Percentiles rank a stretch among this genome's conserved stretches.
These are phyloP conservation scores for Pholiota microspora DNA, from an alignment of 768 basidiomycete species.

Conservation along the genomic window DNA sequence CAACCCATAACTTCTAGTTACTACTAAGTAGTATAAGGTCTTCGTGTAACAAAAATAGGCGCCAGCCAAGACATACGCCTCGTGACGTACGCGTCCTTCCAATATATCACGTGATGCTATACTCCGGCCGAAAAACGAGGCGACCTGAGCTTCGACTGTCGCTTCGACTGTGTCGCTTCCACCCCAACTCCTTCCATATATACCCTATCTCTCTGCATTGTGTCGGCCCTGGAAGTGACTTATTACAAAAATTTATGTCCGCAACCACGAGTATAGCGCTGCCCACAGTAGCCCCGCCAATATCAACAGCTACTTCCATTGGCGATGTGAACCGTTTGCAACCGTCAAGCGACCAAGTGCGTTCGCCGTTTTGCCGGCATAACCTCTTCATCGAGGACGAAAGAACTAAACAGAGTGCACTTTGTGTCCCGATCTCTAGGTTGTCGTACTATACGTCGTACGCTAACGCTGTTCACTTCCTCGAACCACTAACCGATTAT, in stretches of 20 bases:
- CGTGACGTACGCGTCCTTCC: constrained; percentile 19
- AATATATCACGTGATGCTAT: constrained; percentile 3
- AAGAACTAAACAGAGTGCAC: constrained; percentile 18
- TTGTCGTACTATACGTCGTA: constrained; percentile 22
- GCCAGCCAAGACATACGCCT: background rate
- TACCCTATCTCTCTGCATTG: constrained; percentile 5
- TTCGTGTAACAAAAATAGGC: too few relatives aligned
- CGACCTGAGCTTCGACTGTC: constrained; percentile 1
- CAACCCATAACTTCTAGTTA: too few relatives aligned
- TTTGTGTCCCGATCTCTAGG: constrained; percentile 13
- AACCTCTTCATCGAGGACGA: constrained; percentile 9
- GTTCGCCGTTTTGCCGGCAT: constrained; percentile 20
- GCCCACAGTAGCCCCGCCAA: constrained; percentile 45
- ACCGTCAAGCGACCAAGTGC: constrained; percentile 73
- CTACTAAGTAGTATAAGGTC: too few relatives aligned
- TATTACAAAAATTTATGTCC: constrained; percentile 6
- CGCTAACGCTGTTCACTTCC: constrained; percentile 6
- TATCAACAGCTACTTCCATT: constrained; percentile 32
- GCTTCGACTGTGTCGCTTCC: constrained; percentile 2
- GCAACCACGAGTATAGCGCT: constrained; percentile 21
- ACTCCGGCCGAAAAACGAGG: constrained; percentile 15
- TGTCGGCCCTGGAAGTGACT: background rate
- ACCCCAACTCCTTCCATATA: constrained; percentile 1
- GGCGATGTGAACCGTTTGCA: constrained; percentile 40
- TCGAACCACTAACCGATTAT: constrained; percentile 6